Percentiles rank a stretch among this genome's conserved stretches.
These are phyloP conservation scores for Pythium myriotylum DNA, from an alignment of 352 stramenopile species.

Conservation along the genomic window DNA sequence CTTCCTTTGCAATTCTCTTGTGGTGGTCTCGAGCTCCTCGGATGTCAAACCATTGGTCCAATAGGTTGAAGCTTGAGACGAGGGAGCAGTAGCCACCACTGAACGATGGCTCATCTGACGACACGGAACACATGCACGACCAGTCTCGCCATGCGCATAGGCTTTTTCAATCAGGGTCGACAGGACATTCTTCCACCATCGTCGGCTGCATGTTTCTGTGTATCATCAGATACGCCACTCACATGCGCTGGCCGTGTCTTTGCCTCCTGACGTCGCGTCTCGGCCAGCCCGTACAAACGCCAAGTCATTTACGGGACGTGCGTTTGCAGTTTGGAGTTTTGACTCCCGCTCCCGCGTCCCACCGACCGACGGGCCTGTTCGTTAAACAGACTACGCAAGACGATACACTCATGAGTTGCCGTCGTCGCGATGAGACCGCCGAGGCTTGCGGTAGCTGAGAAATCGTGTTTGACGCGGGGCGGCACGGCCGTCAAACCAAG, in stretches of 20 bases:
- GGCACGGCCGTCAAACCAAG: too few relatives aligned
- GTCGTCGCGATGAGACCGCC: neutral
- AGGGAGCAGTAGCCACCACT: too few relatives aligned
- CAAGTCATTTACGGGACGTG: neutral
- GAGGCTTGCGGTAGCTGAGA: too few relatives aligned
- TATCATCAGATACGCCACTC: neutral
- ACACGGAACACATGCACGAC: neutral
- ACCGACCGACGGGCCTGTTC: neutral
- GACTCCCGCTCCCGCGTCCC: neutral
- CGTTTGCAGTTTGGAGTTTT: neutral
- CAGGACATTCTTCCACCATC: neutral
- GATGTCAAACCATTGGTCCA: too few relatives aligned
- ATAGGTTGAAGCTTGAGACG: too few relatives aligned
- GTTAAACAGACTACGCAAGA: neutral
- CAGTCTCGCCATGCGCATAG: neutral
- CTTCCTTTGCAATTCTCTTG: too few relatives aligned
- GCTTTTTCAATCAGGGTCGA: too few relatives aligned
- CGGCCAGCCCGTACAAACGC: neutral
- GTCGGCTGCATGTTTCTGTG: neutral
- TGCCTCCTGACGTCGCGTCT: neutral
- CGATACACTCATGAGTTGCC: neutral
- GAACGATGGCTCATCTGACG: too few relatives aligned
- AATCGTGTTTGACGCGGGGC: too few relatives aligned
- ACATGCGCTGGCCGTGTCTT: constrained; percentile 1
- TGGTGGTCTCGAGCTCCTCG: too few relatives aligned